Evolutionary conservation across 331 rosid species (phyloP), one percentile per base, ranked within the genome.

Genomic region (Dryas integrifolia): DNA sequence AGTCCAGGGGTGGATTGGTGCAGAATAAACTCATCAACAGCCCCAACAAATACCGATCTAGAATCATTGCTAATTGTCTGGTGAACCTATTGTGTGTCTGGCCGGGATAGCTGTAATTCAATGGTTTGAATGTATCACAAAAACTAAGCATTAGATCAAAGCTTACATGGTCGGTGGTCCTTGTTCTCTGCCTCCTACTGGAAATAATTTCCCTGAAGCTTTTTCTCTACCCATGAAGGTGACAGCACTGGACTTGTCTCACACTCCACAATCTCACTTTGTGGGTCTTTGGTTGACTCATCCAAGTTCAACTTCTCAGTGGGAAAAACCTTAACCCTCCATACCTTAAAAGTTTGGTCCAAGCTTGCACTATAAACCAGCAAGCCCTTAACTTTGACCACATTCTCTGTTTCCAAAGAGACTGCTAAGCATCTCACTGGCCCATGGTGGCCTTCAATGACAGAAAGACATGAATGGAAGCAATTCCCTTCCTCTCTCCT

Each of bases 151-250:
- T 16, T 10, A 9, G 15, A 45, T 43, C 50, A 46, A 68, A 53
- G 70, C 67, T 64, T 75, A 70, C 77, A 41, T 13, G 80, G 21
- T 18, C 21, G 21, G 21, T 18, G 21, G 45, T 59, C 30, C 41
- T 21, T 50, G 21, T 51, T 43, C 57, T 43, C 57, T 60, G 40
- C 38, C 52, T 59, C 11, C 18, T 24, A 79, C 77, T 64, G 75
- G 43, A 82, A 82, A 40, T 67, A 70, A 72, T 76, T 80, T 38
- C 73, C 76, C 5, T 76, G 86, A 72, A 79, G 84, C 82, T 83
- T 83, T 67, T 76, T 83, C 81, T 79, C 86, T 16, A 79, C 86
- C 86, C 86, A 83, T 41, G 86, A 83, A 45, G 86, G 86, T 9
- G 84, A 83, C 57, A 79, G 43, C 5, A 83, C 86, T 2, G 86